Evolutionary conservation across 73 alveolate genomes (phyloP), one percentile per base, ranked within the genome.

Genomic region (Paramecium tetraurelia): DNA sequence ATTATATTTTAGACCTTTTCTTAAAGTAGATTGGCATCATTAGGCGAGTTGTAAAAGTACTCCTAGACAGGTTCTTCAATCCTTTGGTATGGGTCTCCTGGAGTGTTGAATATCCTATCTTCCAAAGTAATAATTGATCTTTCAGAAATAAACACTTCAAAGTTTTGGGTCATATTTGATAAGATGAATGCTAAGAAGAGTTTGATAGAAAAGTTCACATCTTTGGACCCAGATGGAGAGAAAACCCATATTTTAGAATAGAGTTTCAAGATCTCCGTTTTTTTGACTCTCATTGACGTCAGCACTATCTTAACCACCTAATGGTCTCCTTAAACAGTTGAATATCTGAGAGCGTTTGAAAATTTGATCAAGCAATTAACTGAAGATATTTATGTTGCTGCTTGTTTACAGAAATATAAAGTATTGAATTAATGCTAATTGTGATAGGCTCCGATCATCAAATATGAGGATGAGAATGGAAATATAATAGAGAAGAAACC

Each of bases 201-300:
- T 40, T 57, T 89, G n/a, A 70, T 89, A 44, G 94, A 89, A 27
- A 89, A 89, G 43, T 89, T 63, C 59, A 44, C 94, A 40, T 89
- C 94, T 22, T 83, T 89, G 24, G 94, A 89, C 44, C 94, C 94
- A 27, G 94, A 89, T 70, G 94, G 94, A 35, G 94, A 89, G 40
- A 89, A 89, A 44, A 89, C 94, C 50, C 94, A 77, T 44, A 70
- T 89, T 8, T 59, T 70, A 36, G 94, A 89, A 72, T 89, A 77
- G 38, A 46, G 75, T 27, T 70, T 44, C 10, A 70, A 69, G 14
- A 46, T 83, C 31, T 71, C 94, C 0, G 89, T 83, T 18, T 63
- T 89, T 31, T 46, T 89, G 22, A 69, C 94, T 4, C 29, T 89
- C 9, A 21, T 89, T 70, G 94, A 83, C 22, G 87, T 89, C 1